Conservation (phyloP, 805 yeast genomes). For the Babjeviella inositovora region DNA sequence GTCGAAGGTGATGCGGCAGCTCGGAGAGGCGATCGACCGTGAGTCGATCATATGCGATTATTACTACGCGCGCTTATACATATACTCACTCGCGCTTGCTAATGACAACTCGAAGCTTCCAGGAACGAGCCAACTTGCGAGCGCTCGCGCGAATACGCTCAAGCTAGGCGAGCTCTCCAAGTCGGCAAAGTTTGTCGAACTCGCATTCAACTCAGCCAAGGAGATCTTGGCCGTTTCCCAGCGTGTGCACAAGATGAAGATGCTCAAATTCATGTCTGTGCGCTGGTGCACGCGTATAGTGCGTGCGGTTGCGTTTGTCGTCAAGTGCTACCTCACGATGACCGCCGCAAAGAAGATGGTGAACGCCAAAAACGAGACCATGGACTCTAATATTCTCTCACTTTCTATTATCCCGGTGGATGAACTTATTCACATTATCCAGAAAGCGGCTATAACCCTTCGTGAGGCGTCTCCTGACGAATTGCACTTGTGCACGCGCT, state of each 20-base stretch:
- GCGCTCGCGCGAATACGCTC: constrained; percentile 13
- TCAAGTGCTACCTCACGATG: constrained; percentile 64
- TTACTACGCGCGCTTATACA: constrained; percentile 70
- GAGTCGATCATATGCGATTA: constrained; percentile 72
- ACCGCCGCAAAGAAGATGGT: constrained; percentile 20
- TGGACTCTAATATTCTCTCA: constrained; percentile 28
- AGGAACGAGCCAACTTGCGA: constrained; percentile 5
- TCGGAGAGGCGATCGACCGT: constrained; percentile 30
- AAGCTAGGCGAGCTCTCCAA: constrained; percentile 55
- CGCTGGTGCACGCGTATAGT: constrained; percentile 81
- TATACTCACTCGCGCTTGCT: constrained; percentile 68
- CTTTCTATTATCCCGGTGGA: constrained; percentile 54
- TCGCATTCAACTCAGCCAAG: constrained; percentile 74
- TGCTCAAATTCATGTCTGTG: constrained; percentile 75
- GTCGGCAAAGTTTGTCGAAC: constrained; percentile 63
- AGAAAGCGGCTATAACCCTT: constrained; percentile 55
- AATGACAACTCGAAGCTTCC: constrained; percentile 16
- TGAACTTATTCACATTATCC: constrained; percentile 52
- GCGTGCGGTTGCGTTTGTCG: constrained; percentile 79
- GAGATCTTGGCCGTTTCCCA: constrained; percentile 60
- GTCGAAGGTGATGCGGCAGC: constrained; percentile 18
- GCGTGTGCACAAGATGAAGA: constrained; percentile 45
- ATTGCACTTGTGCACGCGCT: constrained; percentile 66
- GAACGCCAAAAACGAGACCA: constrained; percentile 7
- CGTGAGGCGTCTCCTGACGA: constrained; percentile 84